These are phyloP conservation scores for Hypoxylon sp. DNA, from an alignment of 2,329 filamentous ascomycete genomes.

Conservation along the genomic window DNA sequence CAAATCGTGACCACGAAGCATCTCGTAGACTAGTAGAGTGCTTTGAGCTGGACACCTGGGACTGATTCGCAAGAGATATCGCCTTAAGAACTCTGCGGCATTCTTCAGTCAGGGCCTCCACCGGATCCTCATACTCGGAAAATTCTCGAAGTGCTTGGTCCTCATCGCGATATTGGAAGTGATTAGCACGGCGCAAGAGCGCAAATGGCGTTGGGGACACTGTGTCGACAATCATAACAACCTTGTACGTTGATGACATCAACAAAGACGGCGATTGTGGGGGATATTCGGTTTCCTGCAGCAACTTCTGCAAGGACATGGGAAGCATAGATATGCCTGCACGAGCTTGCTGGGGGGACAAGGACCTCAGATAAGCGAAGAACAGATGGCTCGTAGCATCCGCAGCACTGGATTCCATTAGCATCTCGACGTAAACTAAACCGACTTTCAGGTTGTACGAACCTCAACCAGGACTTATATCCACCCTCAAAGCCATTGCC, in stretches of 20 bases:
- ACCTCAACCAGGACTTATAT: constrained; percentile 90
- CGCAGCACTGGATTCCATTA: constrained; percentile 74
- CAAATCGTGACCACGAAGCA: constrained; percentile 96
- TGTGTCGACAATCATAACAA: constrained; percentile 96
- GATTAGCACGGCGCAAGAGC: constrained; percentile 87
- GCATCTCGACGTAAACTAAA: constrained; percentile 6
- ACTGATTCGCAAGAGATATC: constrained; percentile 91
- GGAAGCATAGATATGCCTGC: constrained; percentile 89
- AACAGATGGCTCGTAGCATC: constrained; percentile 97
- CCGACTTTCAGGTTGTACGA: constrained; percentile 53
- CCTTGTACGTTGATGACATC: constrained; percentile 85
- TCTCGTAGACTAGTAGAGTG: constrained; percentile 82
- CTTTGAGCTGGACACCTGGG: constrained; percentile 78
- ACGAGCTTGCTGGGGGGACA: constrained; percentile 83
- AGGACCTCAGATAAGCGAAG: constrained; percentile 94
- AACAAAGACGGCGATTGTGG: constrained; percentile 83
- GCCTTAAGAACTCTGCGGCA: constrained; percentile 90
- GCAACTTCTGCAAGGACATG: constrained; percentile 88
- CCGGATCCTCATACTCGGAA: constrained; percentile 89
- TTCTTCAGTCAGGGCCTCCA: constrained; percentile 91
- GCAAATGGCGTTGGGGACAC: constrained; percentile 96
- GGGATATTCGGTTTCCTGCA: constrained; percentile 95
- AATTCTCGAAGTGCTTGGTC: constrained; percentile 88
- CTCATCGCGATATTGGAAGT: constrained; percentile 95
- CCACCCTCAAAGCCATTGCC: constrained; percentile 95